Conservation (phyloP, 164 flowering plant genomes). For the Berberis thunbergii region DNA sequence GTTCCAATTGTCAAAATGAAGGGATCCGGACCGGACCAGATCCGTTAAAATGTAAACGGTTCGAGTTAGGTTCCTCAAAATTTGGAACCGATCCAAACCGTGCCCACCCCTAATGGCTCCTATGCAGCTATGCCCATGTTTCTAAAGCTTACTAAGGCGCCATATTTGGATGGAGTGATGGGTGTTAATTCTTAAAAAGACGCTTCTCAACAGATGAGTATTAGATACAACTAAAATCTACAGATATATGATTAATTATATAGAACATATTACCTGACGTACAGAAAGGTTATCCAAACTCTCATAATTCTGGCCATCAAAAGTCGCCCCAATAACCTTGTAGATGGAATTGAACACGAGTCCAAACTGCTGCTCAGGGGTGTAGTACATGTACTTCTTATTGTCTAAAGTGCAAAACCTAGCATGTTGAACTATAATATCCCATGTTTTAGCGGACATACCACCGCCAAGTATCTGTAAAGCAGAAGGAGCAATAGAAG, state of each 20-base stretch:
- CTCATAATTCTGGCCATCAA: constrained; percentile 33
- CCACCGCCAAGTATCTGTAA: constrained; percentile 35
- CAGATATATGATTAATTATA: background rate
- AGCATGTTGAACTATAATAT: constrained; percentile 51
- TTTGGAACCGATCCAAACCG: too few relatives aligned
- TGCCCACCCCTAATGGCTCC: too few relatives aligned
- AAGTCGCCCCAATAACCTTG: constrained; percentile 35
- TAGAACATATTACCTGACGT: constrained; percentile 33
- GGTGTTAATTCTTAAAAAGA: too few relatives aligned
- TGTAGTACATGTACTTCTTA: constrained; percentile 17
- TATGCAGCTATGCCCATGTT: too few relatives aligned
- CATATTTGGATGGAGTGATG: too few relatives aligned
- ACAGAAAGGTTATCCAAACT: constrained; percentile 18
- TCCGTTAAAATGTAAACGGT: too few relatives aligned
- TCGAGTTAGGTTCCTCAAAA: too few relatives aligned
- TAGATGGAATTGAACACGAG: constrained; percentile 46
- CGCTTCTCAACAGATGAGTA: too few relatives aligned
- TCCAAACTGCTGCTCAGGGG: constrained; percentile 9
- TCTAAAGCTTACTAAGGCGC: too few relatives aligned
- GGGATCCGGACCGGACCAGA: too few relatives aligned
- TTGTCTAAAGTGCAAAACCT: constrained; percentile 28
- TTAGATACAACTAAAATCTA: too few relatives aligned
- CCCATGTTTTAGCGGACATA: constrained; percentile 41
- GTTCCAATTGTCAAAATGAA: too few relatives aligned
- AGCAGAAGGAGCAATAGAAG: constrained; percentile 5